Base-by-base conservation (phyloP, 23 red algal species). In the Gracilaria vermiculophylla region DNA sequence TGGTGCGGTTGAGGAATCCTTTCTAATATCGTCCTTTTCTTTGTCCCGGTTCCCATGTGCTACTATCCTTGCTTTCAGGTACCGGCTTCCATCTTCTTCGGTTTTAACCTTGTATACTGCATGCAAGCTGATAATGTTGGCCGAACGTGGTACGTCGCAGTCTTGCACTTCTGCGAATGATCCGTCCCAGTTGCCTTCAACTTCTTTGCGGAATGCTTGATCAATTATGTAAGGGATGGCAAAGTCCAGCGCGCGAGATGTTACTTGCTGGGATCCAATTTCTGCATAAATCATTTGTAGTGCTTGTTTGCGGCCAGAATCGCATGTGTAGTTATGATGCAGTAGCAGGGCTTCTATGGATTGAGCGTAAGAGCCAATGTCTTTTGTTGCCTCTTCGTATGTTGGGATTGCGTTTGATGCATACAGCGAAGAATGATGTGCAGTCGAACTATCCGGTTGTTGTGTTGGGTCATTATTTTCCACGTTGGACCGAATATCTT, bases 91-190 rank as follows among this genome's bases (percentile, higher is more conserved):
- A 27, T 79, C 6, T 36, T 79, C 75, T 9, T 79, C 75, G 16
- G 75, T 55, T 55, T 79, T 79, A 6, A 79, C 51, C 17, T 79
- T 79, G 33, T 79, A 79, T 6, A 79, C 41, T 6, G 53, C 75
- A 25, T 79, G 75, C 15, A 43, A 79, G 6, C 8, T 55, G 31
- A 79, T 45, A 4, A 79, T 23, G 24, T 79, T 79, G 7, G 75
- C 36, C 44, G 53, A 27, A 20, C 4, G 33, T 53, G 75, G 75
- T 49, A 79, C 75, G 14, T 79, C 33, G 9, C 19, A 7, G 7
- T 79, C 75, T 3, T 5, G 47, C 5, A 79, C 75, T 24, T 23
- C 23, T 19, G 7, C 33, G 41, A 28, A 79, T 5, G 75, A 39
- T 8, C 28, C 51, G 6, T 5, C n/a, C 75, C 75, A 79, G 33